Base-by-base conservation (phyloP, 1,139 yeast species). In the Saccharomycopsis hybrid region DNA sequence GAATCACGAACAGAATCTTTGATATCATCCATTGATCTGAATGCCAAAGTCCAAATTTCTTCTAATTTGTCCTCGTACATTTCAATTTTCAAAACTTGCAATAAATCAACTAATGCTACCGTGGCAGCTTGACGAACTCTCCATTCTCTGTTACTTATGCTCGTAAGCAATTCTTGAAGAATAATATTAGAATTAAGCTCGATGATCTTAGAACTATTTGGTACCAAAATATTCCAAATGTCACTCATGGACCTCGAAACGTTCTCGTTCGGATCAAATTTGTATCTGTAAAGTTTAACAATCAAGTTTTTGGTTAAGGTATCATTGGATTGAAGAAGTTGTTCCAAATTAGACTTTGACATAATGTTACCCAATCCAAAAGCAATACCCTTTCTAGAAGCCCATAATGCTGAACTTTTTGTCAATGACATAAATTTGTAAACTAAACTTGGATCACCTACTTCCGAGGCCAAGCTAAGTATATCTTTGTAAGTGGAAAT, bases 341-440 rank as follows among this genome's bases (percentile, higher is more conserved):
- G 75, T 56, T 84, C 87, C 51, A 90, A 70, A 53, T 86, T 82
- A 0, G 90, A 74, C 59, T 85, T 87, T 1, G 95, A 83, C 62
- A 92, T 69, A 49, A 92, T 83, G 0, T 89, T 81, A 11, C 96
- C 94, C 37, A 92, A 71, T 0, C 97, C 97, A 68, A 87, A 90
- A 0, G 97, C 97, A 61, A 90, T 82, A 48, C 97, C 97, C 57
- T 86, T 86, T 62, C 96, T 74, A 0, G 97, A 86, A 0, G 95
- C 80, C 97, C 98, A 92, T 37, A 90, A 69, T 0, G 95, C 82
- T 0, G 96, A 85, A 49, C 84, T 84, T 55, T 87, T 85, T 0
- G 97, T 96, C 51, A 92, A 69, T 0, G 96, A 82, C 96, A 92
- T 88, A 62, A 92, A 92, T 61, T 89, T 87, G 65, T 92, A 92